Evolutionary conservation across 805 yeast genomes (phyloP), one percentile per base, ranked within the genome.

Genomic region (Metschnikowia kofuensis): DNA sequence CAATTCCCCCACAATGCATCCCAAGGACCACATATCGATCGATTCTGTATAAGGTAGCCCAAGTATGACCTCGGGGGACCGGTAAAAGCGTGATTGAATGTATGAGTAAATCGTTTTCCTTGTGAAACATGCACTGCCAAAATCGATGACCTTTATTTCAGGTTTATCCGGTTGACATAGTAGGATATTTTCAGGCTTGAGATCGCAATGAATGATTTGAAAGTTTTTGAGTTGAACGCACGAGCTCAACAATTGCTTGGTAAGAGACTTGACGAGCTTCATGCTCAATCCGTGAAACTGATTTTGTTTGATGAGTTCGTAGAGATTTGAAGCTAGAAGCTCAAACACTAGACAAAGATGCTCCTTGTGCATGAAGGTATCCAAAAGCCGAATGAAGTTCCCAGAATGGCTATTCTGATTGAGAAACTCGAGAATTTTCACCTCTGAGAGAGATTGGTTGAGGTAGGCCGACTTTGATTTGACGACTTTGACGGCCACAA

Each of bases 21-120:
- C 99, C 39, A 91, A 71, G 0, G 98, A 92, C 99, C 99, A 94
- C 83, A 92, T 89, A 65, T 92, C 99, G 45, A 94, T 92, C 7
- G 96, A 83, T 9, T 96, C 82, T 0, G 96, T 87, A 62, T 94
- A 92, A 6, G 96, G 96, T 39, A 92, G 73, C 0, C 99, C 98
- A 16, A 92, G 69, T 2, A 94, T 81, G 16, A 92, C 96, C 65
- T 92, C 99, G 0, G 99, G 99, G 2, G 96, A 87, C 53, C 99
- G 77, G 69, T 92, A 92, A 61, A 91, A 91, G 50, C 98, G 74
- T 6, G 96, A 87, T 66, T 91, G 98, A 55, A 91, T 88, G 63
- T 91, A 91, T 0, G 97, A 86, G 69, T 89, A 91, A 6, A 91
- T 76, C 1, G 96, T 88, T 59, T 90, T 92, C 47, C 90, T 75